phyloP scores from a whole-genome alignment of 306 rosid genomes.

The Albizia julibrissin region DNA sequence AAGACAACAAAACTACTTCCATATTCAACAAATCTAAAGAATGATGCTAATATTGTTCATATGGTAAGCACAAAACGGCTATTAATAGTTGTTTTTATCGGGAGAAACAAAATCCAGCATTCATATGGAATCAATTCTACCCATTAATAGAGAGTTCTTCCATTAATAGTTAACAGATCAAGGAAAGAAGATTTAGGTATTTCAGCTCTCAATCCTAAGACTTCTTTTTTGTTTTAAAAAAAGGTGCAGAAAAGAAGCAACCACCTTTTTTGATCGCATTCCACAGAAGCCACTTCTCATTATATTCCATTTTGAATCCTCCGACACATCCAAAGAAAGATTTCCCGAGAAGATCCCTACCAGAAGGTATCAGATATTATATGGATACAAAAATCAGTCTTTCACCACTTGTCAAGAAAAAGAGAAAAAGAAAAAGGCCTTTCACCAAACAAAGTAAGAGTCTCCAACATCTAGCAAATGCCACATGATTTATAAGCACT shows the following conservation, averaged over 20 bases:
- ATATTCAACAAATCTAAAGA: background rate
- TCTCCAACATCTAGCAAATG: background rate
- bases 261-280: background rate
- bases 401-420: background rate
- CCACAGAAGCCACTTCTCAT: background rate
- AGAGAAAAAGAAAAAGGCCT: background rate
- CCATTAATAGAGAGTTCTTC: background rate
- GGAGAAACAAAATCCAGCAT: background rate
- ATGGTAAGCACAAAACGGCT: background rate
- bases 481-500: background rate
- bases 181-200: background rate
- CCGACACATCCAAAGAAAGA: background rate
- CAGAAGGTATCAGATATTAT: background rate
- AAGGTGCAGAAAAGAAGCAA: background rate
- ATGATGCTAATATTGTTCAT: background rate
- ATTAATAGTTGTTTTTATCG: background rate
- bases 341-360: constrained; percentile 1
- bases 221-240: background rate
- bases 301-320: background rate
- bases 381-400: background rate
- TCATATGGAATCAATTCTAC: background rate
- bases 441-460: background rate
- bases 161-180: background rate
- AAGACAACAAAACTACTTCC: background rate
- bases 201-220: background rate